A percentile compares a stretch with the other conserved stretches of the same genome.
These are phyloP conservation scores for Trichocladium uniseriatum DNA, from an alignment of 495 filamentous ascomycete genomes.

Conservation along the genomic window DNA sequence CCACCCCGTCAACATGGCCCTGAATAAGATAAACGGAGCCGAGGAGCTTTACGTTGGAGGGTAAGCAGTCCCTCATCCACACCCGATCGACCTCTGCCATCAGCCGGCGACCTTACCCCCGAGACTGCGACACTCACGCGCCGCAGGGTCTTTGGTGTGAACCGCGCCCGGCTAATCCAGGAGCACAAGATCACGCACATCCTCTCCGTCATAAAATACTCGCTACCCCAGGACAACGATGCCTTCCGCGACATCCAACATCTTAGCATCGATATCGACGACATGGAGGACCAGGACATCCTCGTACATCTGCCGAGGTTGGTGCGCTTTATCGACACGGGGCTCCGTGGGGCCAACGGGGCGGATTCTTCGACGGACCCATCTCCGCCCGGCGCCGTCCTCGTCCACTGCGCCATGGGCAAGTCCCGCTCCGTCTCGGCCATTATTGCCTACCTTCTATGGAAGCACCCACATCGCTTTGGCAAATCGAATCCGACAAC, in stretches of 20 bases:
- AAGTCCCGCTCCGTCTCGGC: slow-evolving; percentile 84
- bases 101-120: not conserved
- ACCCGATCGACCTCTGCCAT: too few relatives aligned
- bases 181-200: slow-evolving; percentile 79
- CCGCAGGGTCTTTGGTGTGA: slow-evolving; percentile 64
- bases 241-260: slow-evolving; percentile 51
- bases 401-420: slow-evolving; percentile 77
- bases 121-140: slow-evolving; percentile 19
- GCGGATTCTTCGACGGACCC: not conserved
- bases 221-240: slow-evolving; percentile 27
- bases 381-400: slow-evolving; percentile 26
- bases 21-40: slow-evolving; percentile 52
- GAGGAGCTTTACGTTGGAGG: slow-evolving; percentile 76
- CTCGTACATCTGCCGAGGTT: slow-evolving; percentile 67
- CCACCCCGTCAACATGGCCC: slow-evolving; percentile 25
- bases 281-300: slow-evolving; percentile 78
- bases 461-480: slow-evolving; percentile 44
- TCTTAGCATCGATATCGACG: slow-evolving; percentile 73
- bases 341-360: slow-evolving; percentile 35
- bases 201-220: slow-evolving; percentile 59
- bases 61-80: slow-evolving; percentile 40
- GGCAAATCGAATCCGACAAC: slow-evolving; percentile 20
- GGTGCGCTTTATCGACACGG: slow-evolving; percentile 74
- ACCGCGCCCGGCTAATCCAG: slow-evolving; percentile 54
- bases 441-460: slow-evolving; percentile 77